Base-by-base conservation (phyloP, 2,329 filamentous ascomycete species). In the Karstenula rhodostoma region DNA sequence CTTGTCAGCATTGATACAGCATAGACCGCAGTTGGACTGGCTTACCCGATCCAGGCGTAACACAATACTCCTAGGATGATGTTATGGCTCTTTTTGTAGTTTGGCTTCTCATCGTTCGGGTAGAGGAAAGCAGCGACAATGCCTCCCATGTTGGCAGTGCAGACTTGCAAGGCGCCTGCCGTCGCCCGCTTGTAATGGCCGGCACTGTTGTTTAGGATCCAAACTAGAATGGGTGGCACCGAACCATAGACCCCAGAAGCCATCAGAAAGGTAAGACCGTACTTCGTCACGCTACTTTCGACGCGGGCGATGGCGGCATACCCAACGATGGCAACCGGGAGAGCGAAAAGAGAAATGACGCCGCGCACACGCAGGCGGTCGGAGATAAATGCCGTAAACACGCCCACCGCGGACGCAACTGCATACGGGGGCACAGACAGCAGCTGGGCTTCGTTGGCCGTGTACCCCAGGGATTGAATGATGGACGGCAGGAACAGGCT, bases 181-280 rank as follows among this genome's bases (percentile, higher is more conserved):
- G 89, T 90, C 0, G 89, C 89, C 15, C 89, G 79, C 74, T 90
- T 91, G 70, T 90, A 91, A 70, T 91, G 88, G 0, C 86, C 87
- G 0, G 87, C 87, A 0, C 84, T 87, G 71, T 90, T 90, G 70
- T 90, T 90, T 1, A 85, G 85, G 62, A 87, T 85, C 87, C 88
- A 90, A 1, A 84, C 87, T 7, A 90, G 77, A 3, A 89, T 83
- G 19, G 84, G 85, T 0, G 88, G 88, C 0, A 90, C 86, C 44
- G 84, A 86, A 49, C 83, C 81, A 70, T 89, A 90, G 69, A 89
- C 80, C 7, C 88, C 88, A 0, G 84, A 85, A 0, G 88, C 86
- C 86, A 90, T 89, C 56, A 90, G 78, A 68, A 88, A 89, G 0
- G 87, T 89, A 85, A 89, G 89, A 46, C 82, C 87, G 66, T 89